phyloP scores from a whole-genome alignment of 2,329 filamentous ascomycete species.

The Diaporthe helianthi region DNA sequence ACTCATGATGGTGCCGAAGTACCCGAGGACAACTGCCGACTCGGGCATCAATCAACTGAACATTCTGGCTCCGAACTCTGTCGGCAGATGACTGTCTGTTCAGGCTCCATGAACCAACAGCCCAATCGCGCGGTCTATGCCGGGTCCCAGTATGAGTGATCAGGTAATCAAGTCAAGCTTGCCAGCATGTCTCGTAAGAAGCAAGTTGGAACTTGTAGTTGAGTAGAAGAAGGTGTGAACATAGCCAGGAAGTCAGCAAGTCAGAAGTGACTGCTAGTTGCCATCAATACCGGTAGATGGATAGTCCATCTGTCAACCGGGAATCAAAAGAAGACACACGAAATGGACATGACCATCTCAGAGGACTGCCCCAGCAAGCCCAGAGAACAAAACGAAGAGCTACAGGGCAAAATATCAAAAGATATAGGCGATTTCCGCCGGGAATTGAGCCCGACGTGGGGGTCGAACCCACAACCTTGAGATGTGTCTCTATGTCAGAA shows the following conservation, averaged over 20 bases:
- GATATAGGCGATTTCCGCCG: neutral
- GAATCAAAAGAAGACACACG: neutral
- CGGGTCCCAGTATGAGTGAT: neutral
- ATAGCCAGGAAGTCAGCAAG: too few relatives aligned
- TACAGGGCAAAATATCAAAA: neutral
- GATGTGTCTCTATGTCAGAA: conserved; percentile 26
- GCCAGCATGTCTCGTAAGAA: neutral
- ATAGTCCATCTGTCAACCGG: neutral
- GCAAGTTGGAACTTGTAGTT: neutral
- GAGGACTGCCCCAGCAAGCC: neutral
- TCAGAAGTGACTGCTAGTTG: too few relatives aligned
- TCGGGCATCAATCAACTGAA: conserved; percentile 12
- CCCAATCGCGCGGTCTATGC: neutral
- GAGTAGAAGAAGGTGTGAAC: neutral
- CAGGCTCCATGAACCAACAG: neutral
- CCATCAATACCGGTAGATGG: too few relatives aligned
- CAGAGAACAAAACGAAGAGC: neutral
- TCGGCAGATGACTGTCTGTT: neutral
- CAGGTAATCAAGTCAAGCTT: neutral
- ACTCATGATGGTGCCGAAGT: neutral
- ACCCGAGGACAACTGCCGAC: neutral
- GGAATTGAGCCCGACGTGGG: conserved; percentile 34
- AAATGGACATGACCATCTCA: neutral
- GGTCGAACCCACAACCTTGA: conserved; percentile 35
- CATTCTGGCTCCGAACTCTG: conserved; percentile 4